Conservation (phyloP, 1,284 basidiomycete genomes). For the Malassezia dermatis region DNA sequence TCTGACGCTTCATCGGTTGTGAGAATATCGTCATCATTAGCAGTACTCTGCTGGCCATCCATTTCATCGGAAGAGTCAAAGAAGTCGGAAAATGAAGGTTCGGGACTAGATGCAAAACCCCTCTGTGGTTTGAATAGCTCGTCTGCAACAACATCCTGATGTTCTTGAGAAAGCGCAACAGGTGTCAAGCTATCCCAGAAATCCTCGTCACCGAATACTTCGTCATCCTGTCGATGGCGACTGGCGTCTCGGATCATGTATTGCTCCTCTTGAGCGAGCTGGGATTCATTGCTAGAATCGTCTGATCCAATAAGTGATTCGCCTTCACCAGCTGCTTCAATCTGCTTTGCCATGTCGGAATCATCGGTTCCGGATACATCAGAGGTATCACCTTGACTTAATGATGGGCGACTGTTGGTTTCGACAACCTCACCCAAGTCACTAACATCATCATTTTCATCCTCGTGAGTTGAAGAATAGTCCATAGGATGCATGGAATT, state of each 20-base stretch:
- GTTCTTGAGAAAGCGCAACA: background rate
- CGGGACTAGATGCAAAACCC: slow-evolving; percentile 41
- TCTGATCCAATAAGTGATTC: slow-evolving; percentile 45
- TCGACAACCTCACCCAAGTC: slow-evolving; percentile 10
- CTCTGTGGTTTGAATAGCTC: slow-evolving; percentile 42
- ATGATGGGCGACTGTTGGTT: background rate
- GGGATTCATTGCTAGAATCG: slow-evolving; percentile 33
- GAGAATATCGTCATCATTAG: slow-evolving; percentile 21
- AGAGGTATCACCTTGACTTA: background rate
- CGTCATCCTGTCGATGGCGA: slow-evolving; percentile 16
- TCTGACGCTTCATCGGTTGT: slow-evolving; percentile 26
- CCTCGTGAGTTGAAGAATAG: background rate
- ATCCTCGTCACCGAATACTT: slow-evolving; percentile 20
- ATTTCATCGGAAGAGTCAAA: slow-evolving; percentile 37
- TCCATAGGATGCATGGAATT: background rate
- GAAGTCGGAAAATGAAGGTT: slow-evolving; percentile 46
- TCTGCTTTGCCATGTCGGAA: slow-evolving; percentile 39
- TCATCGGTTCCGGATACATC: slow-evolving; percentile 30
- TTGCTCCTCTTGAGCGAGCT: slow-evolving; percentile 34
- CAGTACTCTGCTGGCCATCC: background rate
- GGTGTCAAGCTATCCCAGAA: slow-evolving; percentile 10
- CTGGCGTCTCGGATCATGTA: slow-evolving; percentile 38
- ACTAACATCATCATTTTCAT: slow-evolving; percentile 9
- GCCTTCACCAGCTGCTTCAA: slow-evolving; percentile 40
- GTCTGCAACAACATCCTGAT: slow-evolving; percentile 17